Conservation (phyloP, 345 rosid genomes). For the Syzygium grande region DNA sequence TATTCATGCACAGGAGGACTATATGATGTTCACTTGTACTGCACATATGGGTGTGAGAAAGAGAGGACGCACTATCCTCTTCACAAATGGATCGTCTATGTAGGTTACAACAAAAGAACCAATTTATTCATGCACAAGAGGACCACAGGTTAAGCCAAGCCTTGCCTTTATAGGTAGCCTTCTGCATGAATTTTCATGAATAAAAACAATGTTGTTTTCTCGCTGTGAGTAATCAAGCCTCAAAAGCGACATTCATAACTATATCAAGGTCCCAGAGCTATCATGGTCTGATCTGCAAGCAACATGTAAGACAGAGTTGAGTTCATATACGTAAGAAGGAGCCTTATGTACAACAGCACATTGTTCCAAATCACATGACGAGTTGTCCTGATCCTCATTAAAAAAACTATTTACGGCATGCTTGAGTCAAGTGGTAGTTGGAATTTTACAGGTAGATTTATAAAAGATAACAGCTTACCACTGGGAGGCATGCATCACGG, state of each 20-base stretch:
- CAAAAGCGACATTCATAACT: not conserved
- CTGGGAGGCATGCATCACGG: not conserved
- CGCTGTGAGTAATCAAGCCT: not conserved
- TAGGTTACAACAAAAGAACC: not conserved
- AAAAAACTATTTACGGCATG: not conserved
- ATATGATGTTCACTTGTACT: too few species aligned
- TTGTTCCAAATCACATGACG: not conserved
- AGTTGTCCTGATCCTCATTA: not conserved
- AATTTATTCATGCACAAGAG: not conserved
- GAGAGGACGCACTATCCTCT: too few species aligned
- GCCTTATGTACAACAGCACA: not conserved
- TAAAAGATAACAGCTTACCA: not conserved
- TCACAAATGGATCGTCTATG: too few species aligned
- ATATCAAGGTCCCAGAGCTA: not conserved
- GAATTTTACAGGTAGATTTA: not conserved
- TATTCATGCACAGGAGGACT: not conserved
- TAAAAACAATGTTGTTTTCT: not conserved
- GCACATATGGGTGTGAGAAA: too few species aligned
- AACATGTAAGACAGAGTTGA: not conserved
- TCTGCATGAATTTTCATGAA: not conserved
- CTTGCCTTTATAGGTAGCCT: not conserved
- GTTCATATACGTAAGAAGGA: not conserved
- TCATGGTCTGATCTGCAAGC: not conserved
- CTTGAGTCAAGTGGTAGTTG: not conserved
- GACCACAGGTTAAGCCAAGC: not conserved